A percentile compares a stretch with the other conserved stretches of the same genome.
phyloP scores from a whole-genome alignment of 176 grass and related monocot genomes.

The Raddia guianensis region DNA sequence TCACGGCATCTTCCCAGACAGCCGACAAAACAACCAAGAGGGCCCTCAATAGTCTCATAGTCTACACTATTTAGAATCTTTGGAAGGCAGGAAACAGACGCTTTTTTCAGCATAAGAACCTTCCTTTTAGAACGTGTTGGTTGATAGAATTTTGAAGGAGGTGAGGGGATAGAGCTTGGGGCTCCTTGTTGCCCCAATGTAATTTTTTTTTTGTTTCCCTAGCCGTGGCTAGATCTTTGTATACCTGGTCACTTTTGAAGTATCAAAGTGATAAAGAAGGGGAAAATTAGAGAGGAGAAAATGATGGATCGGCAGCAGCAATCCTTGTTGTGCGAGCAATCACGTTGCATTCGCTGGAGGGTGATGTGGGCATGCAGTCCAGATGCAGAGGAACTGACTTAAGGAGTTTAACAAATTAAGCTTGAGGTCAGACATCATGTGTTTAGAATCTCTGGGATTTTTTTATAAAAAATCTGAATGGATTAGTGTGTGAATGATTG shows the following conservation, averaged over 20 bases:
- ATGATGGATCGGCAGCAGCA: background rate
- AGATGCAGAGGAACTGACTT: constrained; percentile 58
- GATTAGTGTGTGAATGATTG: constrained; percentile 34
- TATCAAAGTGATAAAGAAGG: constrained; percentile 7
- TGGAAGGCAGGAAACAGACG: no score
- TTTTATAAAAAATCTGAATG: background rate
- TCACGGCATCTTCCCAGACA: no score
- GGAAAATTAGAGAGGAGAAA: constrained; percentile 2
- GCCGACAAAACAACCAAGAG: no score
- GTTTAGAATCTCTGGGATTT: constrained; percentile 44
- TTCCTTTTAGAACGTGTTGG: no score
- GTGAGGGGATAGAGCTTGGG: no score
- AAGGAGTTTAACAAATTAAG: background rate
- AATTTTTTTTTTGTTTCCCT: no score
- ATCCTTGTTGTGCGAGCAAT: constrained; percentile 29
- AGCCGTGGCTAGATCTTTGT: no score
- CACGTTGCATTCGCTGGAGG: constrained; percentile 28
- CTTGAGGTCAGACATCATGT: constrained; percentile 50
- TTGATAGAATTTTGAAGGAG: no score
- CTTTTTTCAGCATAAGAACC: no score
- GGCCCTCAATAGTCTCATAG: no score
- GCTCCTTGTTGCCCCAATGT: no score
- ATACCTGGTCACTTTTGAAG: constrained; percentile 26
- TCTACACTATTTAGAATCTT: no score
- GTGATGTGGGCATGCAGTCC: constrained; percentile 35